A percentile compares a stretch with the other conserved stretches of the same genome.
These are phyloP conservation scores for Astrothelium macrocarpum DNA, from an alignment of 495 filamentous ascomycete genomes.

Conservation along the genomic window DNA sequence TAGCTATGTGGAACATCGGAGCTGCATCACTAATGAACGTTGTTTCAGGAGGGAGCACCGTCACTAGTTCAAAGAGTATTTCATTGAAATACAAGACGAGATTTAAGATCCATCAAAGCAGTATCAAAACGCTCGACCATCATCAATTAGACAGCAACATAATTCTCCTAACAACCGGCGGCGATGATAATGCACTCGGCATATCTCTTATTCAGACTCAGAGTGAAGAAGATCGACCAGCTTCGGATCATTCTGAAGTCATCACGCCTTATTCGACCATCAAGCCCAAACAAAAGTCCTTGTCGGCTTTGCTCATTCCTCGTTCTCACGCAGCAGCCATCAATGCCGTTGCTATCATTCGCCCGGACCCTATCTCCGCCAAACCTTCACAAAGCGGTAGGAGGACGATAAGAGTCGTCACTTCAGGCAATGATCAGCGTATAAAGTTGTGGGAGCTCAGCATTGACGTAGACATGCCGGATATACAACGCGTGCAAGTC, in stretches of 20 bases:
- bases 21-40: slow-evolving; percentile 6
- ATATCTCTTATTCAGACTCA: slow-evolving; percentile 27
- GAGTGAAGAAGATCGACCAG: neutral
- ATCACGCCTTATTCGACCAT: too few relatives aligned
- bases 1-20: slow-evolving; percentile 46
- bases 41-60: too few relatives aligned
- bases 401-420: slow-evolving; percentile 36
- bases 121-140: slow-evolving; percentile 51
- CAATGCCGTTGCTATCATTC: slow-evolving; percentile 51
- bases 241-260: slow-evolving; percentile 7
- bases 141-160: slow-evolving; percentile 21
- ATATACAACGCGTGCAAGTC: slow-evolving; percentile 33
- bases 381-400: neutral
- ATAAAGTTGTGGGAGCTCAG: slow-evolving; percentile 60
- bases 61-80: neutral
- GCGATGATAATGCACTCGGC: slow-evolving; percentile 73
- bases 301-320: slow-evolving; percentile 46
- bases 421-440: slow-evolving; percentile 70
- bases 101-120: slow-evolving; percentile 57
- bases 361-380: neutral
- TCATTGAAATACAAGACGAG: neutral
- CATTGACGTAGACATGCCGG: slow-evolving; percentile 29
- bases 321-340: slow-evolving; percentile 75
- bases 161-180: slow-evolving; percentile 58
- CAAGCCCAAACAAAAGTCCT: too few relatives aligned